Evolutionary conservation across 2,329 filamentous ascomycete species (phyloP), one percentile per base, ranked within the genome.

Genomic region (Botryosphaeria dothidea): DNA sequence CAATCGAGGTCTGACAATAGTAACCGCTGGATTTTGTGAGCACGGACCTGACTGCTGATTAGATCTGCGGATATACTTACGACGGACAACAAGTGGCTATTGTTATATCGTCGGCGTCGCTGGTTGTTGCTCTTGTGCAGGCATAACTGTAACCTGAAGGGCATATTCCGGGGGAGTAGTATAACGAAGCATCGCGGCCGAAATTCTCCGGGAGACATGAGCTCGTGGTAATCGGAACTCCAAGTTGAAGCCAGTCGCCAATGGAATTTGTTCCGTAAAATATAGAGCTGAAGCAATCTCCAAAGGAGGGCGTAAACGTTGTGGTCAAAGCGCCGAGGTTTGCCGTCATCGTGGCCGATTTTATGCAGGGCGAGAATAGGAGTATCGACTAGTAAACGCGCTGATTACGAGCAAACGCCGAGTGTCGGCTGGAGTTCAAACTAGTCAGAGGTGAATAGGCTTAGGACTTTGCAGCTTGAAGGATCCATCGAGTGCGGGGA

Each of bases 91-190:
- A 57, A 8, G 52, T 57, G 7, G 54, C 54, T 43, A 57, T 41
- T 43, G 54, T 57, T 45, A 57, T 57, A 21, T 23, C 36, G 3
- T 38, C 7, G 3, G 15, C 29, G 3, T 15, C 25, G 17, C 36
- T 45, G 23, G 54, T 43, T 15, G 36, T 43, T 3, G 36, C 36
- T 15, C 25, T 27, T 8, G 54, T 57, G 54, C 54, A 57, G 6
- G 54, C 54, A 15, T 57, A 57, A 8, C 19, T 57, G 54, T 57
- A 57, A 21, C 54, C 36, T 17, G 36, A 57, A 7, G 54, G 54
- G n/a, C 54, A 43, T 23, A 57, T 43, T 17, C 54, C 54, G 23
- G 54, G 54, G 3, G 36, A 57, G 36, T 43, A 57, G 17, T 43
- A 57, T 15, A 43, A 19, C 15, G 36, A 27, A 8, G 38, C 36